Conservation (phyloP, 805 yeast species). For the Nakazawaea holstii region DNA sequence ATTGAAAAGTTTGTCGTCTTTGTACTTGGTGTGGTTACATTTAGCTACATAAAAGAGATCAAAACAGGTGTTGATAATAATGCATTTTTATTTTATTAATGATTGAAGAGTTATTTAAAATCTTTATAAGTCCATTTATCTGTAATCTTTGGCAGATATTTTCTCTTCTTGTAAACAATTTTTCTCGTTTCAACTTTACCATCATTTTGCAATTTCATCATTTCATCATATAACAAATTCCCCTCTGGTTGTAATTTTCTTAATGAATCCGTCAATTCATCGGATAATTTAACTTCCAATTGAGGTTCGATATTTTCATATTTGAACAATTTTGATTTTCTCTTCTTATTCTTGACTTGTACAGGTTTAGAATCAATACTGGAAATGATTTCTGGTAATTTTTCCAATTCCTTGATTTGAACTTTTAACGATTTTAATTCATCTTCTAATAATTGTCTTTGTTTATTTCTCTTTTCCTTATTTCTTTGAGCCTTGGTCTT, state of each 20-base stretch:
- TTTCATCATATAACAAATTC: slow-evolving; percentile 72
- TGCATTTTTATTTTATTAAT: no score
- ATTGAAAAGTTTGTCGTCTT: no score
- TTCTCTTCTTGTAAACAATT: slow-evolving; percentile 59
- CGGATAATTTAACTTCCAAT: slow-evolving; percentile 78
- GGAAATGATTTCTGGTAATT: slow-evolving; percentile 40
- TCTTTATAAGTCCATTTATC: slow-evolving; percentile 95
- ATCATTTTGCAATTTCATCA: slow-evolving; percentile 73
- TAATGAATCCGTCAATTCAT: slow-evolving; percentile 81
- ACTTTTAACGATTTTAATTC: slow-evolving; percentile 52
- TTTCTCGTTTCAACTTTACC: slow-evolving; percentile 87
- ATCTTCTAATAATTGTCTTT: slow-evolving; percentile 47
- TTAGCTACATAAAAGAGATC: no score
- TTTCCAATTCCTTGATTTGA: slow-evolving; percentile 55
- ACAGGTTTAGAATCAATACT: slow-evolving; percentile 8
- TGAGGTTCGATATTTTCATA: slow-evolving; percentile 36
- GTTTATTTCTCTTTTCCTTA: slow-evolving; percentile 56
- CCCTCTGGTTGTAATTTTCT: slow-evolving; percentile 90
- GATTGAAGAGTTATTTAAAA: slow-evolving; percentile 45
- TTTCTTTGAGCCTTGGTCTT: slow-evolving; percentile 80
- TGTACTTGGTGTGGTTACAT: no score
- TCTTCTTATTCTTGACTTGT: slow-evolving; percentile 21
- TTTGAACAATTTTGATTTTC: slow-evolving; percentile 34
- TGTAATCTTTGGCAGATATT: slow-evolving; percentile 68
- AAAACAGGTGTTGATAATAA: no score